Base-by-base conservation (phyloP, 2,329 filamentous ascomycete species). In the Scolecobasidium constrictum region DNA sequence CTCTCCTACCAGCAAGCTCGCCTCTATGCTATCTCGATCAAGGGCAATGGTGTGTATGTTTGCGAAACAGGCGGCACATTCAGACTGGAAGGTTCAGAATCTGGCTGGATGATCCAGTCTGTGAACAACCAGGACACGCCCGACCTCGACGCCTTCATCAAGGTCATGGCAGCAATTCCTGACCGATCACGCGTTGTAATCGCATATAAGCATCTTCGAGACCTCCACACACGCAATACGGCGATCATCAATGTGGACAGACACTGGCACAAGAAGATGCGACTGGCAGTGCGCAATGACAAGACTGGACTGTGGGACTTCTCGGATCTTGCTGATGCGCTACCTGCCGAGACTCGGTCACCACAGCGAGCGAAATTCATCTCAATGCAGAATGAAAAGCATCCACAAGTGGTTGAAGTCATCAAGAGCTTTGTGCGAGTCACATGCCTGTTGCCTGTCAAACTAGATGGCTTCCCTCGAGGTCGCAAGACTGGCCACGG, bases 1-100 rank as follows among this genome's bases (percentile, higher is more conserved):
- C 70, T 98, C 15, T 98, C 93, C 1, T 98, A 98, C 61, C 92
- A 98, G 58, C 88, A 96, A 63, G 87, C 92, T n/a, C 81, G 92
- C 7, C 74, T 95, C 4, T 96, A 95, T 59, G 90, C 88, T 23
- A 88, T 98, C 45, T 81, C 88, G 7, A 83, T 87, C 53, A 82
- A 87, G 59, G 58, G 62, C 40, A 56, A 63, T 34, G 92, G 92
- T 23, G 87, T 98, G 15, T 98, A 86, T 58, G 83, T 96, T 46
- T 96, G 88, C 56, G 92, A 98, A 63, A 86, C 90, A 4, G 83
- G 86, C 2, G 92, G 92, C 3, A 94, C 92, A 1, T 98, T 96
- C 71, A 81, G 88, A 40, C 86, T 98, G 49, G 92, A 96, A 49
- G 88, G 81, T 52, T 83, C 83, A 11, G 82, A 94, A 46, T 88